Percentiles rank a stretch among this genome's conserved stretches.
phyloP scores from a whole-genome alignment of 2,329 filamentous ascomycete genomes.

The Aspergillus novoparasiticus region DNA sequence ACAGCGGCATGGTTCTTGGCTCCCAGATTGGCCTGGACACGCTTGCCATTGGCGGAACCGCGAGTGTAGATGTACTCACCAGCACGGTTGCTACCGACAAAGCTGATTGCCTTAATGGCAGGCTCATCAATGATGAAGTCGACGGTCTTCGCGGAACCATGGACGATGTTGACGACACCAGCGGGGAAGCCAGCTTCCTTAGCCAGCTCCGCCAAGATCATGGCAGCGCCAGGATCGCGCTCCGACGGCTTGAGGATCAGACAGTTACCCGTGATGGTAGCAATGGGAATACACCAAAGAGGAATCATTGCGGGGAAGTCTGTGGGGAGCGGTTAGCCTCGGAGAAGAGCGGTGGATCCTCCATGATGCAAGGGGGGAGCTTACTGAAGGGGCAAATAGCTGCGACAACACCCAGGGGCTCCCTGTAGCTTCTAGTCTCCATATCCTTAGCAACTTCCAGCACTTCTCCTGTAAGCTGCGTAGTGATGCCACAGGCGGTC shows the following conservation, averaged over 20 bases:
- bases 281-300: constrained; percentile 67
- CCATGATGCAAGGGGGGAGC: constrained; percentile 26
- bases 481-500: constrained; percentile 68
- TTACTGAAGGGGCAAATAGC: constrained; percentile 68
- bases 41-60: constrained; percentile 70
- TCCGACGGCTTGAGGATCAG: constrained; percentile 68
- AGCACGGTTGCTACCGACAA: constrained; percentile 68
- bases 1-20: constrained; percentile 72
- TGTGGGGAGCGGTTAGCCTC: constrained; percentile 31
- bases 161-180: constrained; percentile 68
- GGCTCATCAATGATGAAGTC: constrained; percentile 71
- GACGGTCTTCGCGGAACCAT: constrained; percentile 65
- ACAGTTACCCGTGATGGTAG: constrained; percentile 66
- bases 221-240: constrained; percentile 65
- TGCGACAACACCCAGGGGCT: constrained; percentile 66
- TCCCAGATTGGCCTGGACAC: constrained; percentile 69
- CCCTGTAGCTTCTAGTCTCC: constrained; percentile 68
- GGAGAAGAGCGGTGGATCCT: constrained; percentile 3
- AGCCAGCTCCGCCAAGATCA: constrained; percentile 67
- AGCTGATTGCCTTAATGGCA: constrained; percentile 68
- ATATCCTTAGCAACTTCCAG: constrained; percentile 70
- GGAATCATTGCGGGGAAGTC: constrained; percentile 74
- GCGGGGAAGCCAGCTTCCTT: constrained; percentile 66
- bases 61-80: constrained; percentile 70
- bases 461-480: constrained; percentile 67